phyloP scores from a whole-genome alignment of 116 monocot genomes.

The Posidonia oceanica region DNA sequence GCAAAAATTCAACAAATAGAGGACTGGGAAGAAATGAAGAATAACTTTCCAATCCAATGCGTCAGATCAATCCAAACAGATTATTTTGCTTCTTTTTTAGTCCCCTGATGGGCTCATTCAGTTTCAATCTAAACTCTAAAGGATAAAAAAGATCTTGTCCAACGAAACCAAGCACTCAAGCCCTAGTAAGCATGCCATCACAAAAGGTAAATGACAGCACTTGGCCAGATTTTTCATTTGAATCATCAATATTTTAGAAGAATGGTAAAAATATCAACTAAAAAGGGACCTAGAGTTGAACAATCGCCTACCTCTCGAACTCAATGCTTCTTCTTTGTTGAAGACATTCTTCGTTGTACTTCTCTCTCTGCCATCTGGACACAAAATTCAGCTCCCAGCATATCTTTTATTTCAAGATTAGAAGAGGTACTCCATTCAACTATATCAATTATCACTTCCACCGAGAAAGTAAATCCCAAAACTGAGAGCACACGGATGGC shows the following conservation, averaged over 20 bases:
- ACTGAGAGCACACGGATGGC: conserved; percentile 58
- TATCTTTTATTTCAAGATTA: conserved; percentile 54
- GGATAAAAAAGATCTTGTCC: too few relatives aligned
- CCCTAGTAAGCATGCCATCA: too few relatives aligned
- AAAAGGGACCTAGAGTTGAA: neutral
- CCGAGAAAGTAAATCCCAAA: conserved; percentile 63
- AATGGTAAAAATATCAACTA: neutral
- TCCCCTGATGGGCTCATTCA: too few relatives aligned
- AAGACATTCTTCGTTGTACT: conserved; percentile 44
- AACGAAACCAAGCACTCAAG: too few relatives aligned
- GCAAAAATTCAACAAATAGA: too few relatives aligned
- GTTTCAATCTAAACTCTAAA: too few relatives aligned
- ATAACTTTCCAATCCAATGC: too few relatives aligned
- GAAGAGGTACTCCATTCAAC: conserved; percentile 39
- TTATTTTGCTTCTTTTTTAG: too few relatives aligned
- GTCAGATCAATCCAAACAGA: too few relatives aligned
- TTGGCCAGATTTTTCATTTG: neutral
- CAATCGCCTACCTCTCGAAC: neutral
- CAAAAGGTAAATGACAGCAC: too few relatives aligned
- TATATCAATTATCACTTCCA: conserved; percentile 48
- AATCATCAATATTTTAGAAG: neutral
- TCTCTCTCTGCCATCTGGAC: conserved; percentile 82
- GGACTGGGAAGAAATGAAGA: too few relatives aligned
- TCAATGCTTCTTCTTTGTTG: conserved; percentile 25
- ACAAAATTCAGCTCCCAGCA: conserved; percentile 80